phyloP scores from a whole-genome alignment of 495 filamentous ascomycete genomes.

The Hamigera avellanea region DNA sequence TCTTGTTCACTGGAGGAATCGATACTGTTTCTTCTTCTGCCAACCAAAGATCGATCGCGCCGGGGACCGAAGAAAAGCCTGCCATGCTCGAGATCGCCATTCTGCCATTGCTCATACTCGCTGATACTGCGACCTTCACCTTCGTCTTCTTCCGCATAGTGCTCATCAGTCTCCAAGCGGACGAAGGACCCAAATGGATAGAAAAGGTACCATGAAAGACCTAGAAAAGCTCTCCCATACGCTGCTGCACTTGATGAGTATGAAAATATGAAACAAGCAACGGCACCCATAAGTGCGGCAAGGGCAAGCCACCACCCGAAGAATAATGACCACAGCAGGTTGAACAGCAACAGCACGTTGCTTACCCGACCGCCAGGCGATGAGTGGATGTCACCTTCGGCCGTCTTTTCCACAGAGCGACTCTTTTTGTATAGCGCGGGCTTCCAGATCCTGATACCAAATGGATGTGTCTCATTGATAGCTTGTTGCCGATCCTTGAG shows the following conservation, averaged over 20 bases:
- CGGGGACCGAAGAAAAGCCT: constrained; percentile 90
- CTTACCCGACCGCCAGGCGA: constrained; percentile 83
- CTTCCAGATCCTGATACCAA: constrained; percentile 98
- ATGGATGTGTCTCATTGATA: constrained; percentile 98
- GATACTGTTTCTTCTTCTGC: constrained; percentile 77
- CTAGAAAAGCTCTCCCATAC: constrained; percentile 78
- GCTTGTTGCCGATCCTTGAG: constrained; percentile 90
- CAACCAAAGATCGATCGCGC: constrained; percentile 66
- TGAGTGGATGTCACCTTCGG: constrained; percentile 95
- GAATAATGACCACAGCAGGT: constrained; percentile 77
- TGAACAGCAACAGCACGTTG: constrained; percentile 71
- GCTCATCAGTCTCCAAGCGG: constrained; percentile 82
- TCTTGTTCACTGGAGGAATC: constrained; percentile 84
- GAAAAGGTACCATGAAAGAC: constrained; percentile 74
- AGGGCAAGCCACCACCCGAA: constrained; percentile 97
- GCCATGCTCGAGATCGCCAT: constrained; percentile 90
- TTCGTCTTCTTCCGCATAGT: constrained; percentile 90
- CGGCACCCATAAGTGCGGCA: constrained; percentile 58
- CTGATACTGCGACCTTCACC: constrained; percentile 99
- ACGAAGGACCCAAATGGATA: constrained; percentile 98
- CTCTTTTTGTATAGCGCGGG: constrained; percentile 96
- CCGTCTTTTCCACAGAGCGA: constrained; percentile 88
- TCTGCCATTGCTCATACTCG: constrained; percentile 99
- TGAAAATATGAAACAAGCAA: constrained; percentile 68
- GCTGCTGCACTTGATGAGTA: constrained; percentile 69